Evolutionary conservation across 129 eudicot genomes (phyloP), one percentile per base, ranked within the genome.

Genomic region (Deinandra increscens): DNA sequence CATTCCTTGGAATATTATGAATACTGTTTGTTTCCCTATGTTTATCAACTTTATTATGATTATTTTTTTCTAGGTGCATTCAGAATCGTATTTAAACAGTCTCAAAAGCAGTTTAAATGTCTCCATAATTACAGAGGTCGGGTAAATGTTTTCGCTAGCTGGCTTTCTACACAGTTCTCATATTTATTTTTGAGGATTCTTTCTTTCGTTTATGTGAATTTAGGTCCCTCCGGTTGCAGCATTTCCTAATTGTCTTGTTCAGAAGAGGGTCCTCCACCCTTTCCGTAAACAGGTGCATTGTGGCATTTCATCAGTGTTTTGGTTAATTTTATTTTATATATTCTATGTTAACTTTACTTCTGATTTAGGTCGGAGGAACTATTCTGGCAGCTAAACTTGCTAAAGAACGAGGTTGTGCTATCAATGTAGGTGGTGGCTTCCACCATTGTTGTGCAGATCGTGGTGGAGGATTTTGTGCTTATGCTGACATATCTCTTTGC

Each of bases 361-460:
- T 26, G 12, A 42, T 76, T 39, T 67, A 87, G 97, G 97, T 93
- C 41, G 98, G 98, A 74, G 98, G 98, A 39, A 86, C 89, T 59
- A 78, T 93, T 75, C 81, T 93, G 56, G 97, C 97, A 3, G 95
- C 92, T 42, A 93, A 93, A 80, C 90, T 93, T 48, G 98, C 98
- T 34, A 93, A 83, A 76, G 98, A 93, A 65, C 78, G 88, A 69
- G 97, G 98, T 34, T 89, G 92, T 90, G 92, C 98, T 31, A 93
- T 93, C 46, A 89, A 93, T 76, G 95, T 93, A 29, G 98, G 98
- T 71, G 98, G 98, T 69, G 98, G 98, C 7, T 93, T 93, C 65
- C 98, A 89, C 84, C 97, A 89, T 19, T 93, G 97, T 72, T 89
- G 88, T 78, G 95, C 96, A 37, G 76, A 74, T 19, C 75, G 74